Percentiles rank a stretch among this genome's conserved stretches.
Conservation (phyloP, 1,139 yeast genomes). For the Debaryomyces singareniensis region DNA sequence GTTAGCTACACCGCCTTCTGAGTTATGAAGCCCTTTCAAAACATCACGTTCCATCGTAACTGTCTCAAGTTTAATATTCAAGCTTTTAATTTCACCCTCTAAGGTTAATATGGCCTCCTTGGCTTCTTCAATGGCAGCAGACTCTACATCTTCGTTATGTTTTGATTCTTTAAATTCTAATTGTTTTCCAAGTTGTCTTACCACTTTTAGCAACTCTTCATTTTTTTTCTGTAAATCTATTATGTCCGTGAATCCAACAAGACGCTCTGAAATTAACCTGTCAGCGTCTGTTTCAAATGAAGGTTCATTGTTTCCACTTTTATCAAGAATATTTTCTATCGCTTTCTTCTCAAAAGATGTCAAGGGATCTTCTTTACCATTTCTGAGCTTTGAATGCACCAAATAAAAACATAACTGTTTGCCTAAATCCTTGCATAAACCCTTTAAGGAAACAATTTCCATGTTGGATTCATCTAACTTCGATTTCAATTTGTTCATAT, state of each 20-base stretch:
- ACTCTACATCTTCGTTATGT: conserved; percentile 39
- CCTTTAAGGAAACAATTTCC: conserved; percentile 27
- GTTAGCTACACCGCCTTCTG: conserved; percentile 6
- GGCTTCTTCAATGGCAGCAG: conserved; percentile 66
- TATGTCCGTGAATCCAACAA: conserved; percentile 63
- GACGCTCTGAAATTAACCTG: conserved; percentile 59
- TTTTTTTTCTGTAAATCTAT: conserved; percentile 70
- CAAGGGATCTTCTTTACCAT: conserved; percentile 48
- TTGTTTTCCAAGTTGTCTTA: conserved; percentile 63
- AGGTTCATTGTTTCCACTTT: conserved; percentile 26
- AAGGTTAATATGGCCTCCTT: conserved; percentile 66
- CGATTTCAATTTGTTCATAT: conserved; percentile 24
- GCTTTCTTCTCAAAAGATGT: conserved; percentile 52
- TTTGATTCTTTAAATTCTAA: conserved; percentile 51
- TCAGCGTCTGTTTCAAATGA: conserved; percentile 60
- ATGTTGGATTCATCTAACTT: conserved; percentile 25
- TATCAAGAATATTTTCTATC: conserved; percentile 37
- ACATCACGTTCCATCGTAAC: conserved; percentile 61
- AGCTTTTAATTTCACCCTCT: conserved; percentile 52
- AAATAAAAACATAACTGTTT: conserved; percentile 72
- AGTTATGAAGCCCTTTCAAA: conserved; percentile 37
- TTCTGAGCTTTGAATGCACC: conserved; percentile 57
- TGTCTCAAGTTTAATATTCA: conserved; percentile 46
- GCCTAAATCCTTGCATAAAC: conserved; percentile 66
- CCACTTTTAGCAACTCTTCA: conserved; percentile 58